Percentiles rank a stretch among this genome's conserved stretches.
Conservation (phyloP, 306 rosid genomes). For the Malus asiatica region DNA sequence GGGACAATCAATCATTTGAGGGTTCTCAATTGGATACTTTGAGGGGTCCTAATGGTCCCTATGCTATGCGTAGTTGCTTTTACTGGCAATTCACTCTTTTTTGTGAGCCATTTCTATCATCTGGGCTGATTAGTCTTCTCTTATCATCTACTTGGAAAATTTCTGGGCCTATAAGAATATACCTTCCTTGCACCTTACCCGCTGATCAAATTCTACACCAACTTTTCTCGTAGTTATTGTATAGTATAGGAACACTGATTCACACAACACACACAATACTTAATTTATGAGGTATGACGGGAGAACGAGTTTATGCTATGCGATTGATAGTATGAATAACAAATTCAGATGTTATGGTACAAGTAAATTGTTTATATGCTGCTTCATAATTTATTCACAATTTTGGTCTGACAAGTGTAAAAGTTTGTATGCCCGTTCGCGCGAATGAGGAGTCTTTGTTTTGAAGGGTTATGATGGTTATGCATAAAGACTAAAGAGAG, state of each 20-base stretch:
- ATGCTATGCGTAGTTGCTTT: neutral
- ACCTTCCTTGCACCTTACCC: neutral
- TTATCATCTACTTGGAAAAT: neutral
- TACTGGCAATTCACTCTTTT: neutral
- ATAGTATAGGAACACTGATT: neutral
- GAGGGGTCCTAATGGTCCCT: neutral
- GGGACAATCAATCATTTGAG: neutral
- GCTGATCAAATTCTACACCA: neutral
- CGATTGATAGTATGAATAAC: neutral
- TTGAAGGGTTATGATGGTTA: neutral
- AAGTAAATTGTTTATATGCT: no score
- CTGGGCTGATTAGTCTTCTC: neutral
- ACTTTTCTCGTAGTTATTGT: neutral
- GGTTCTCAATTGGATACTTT: neutral
- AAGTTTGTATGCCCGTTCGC: neutral
- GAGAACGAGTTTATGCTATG: neutral
- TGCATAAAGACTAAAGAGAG: neutral
- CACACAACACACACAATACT: neutral
- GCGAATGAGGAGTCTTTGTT: neutral
- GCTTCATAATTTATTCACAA: no score
- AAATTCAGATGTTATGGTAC: no score
- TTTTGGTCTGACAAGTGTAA: no score
- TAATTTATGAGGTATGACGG: no score
- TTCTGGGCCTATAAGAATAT: neutral
- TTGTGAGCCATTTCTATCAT: neutral